Evolutionary conservation across 805 yeast genomes (phyloP).

Genomic region (Metschnikowia bowlesiae): DNA sequence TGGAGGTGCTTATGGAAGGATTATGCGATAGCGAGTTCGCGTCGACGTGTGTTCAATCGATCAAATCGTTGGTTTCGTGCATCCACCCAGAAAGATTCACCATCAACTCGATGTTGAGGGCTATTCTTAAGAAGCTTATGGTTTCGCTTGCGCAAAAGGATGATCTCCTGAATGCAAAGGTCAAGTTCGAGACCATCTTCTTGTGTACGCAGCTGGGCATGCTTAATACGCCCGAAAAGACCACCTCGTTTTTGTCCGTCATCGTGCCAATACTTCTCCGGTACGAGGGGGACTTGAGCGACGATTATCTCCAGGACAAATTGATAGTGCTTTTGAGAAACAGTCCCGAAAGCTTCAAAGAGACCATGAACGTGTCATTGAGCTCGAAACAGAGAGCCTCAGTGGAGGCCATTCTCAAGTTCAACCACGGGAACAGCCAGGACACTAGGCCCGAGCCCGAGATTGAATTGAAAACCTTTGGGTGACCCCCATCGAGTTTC

Average conservation of each 20-base stretch:
- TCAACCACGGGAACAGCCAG: not conserved
- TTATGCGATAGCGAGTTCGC: slow-evolving; percentile 20
- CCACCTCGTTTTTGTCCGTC: slow-evolving; percentile 27
- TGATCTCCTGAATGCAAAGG: slow-evolving; percentile 24
- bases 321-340: slow-evolving; percentile 44
- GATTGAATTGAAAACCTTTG: slow-evolving; percentile 52
- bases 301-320: slow-evolving; percentile 42
- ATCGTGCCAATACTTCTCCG: slow-evolving; percentile 36
- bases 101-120: slow-evolving; percentile 38
- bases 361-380: slow-evolving; percentile 36
- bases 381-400: slow-evolving; percentile 36
- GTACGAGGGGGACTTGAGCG: slow-evolving; percentile 22
- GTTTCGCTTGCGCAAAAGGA: slow-evolving; percentile 15
- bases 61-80: slow-evolving; percentile 50
- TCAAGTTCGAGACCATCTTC: slow-evolving; percentile 47
- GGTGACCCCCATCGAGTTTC: not conserved
- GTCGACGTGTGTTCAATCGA: slow-evolving; percentile 47
- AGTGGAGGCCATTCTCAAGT: slow-evolving; percentile 43
- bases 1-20: slow-evolving; percentile 23
- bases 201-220: slow-evolving; percentile 36
- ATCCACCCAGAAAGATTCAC: slow-evolving; percentile 22
- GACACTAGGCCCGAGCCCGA: slow-evolving; percentile 12
- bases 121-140: slow-evolving; percentile 44
- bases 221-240: slow-evolving; percentile 25
- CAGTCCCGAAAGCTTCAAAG: slow-evolving; percentile 46